These are phyloP conservation scores for Zygoascus sp. DNA, from an alignment of 1,139 yeast species.

Conservation along the genomic window DNA sequence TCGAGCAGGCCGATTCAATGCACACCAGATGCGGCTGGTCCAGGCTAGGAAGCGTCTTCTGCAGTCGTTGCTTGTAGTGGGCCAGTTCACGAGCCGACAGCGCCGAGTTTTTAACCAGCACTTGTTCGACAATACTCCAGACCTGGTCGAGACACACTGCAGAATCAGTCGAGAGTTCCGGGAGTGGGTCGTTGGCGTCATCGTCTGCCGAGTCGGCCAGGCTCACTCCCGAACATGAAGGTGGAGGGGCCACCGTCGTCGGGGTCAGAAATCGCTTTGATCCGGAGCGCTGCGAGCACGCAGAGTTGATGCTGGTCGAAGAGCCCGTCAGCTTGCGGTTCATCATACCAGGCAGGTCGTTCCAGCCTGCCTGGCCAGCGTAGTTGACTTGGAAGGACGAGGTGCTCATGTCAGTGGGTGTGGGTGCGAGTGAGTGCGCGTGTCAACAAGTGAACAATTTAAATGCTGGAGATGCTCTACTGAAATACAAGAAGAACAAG, in stretches of 20 bases:
- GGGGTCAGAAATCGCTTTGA: constrained; percentile 1
- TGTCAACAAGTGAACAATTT: not conserved
- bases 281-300: not conserved
- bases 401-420: constrained; percentile 1
- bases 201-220: too few species aligned
- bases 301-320: constrained; percentile 1
- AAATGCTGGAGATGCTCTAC: not conserved
- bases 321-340: not conserved
- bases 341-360: constrained; percentile 31
- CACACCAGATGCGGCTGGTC: constrained; percentile 26
- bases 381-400: constrained; percentile 32
- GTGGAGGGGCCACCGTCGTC: not conserved
- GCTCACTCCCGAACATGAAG: not conserved
- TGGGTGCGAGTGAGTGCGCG: constrained; percentile 4
- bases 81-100: constrained; percentile 38
- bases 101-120: constrained; percentile 20
- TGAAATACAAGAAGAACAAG: not conserved
- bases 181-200: not conserved
- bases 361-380: constrained; percentile 37
- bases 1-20: constrained; percentile 21
- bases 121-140: constrained; percentile 16
- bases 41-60: constrained; percentile 24
- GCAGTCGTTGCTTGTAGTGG: constrained; percentile 39
- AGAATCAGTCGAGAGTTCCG: not conserved
- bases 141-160: constrained; percentile 8